Evolutionary conservation across 2,329 filamentous ascomycete genomes (phyloP).

Genomic region (Ampelomyces quisqualis): DNA sequence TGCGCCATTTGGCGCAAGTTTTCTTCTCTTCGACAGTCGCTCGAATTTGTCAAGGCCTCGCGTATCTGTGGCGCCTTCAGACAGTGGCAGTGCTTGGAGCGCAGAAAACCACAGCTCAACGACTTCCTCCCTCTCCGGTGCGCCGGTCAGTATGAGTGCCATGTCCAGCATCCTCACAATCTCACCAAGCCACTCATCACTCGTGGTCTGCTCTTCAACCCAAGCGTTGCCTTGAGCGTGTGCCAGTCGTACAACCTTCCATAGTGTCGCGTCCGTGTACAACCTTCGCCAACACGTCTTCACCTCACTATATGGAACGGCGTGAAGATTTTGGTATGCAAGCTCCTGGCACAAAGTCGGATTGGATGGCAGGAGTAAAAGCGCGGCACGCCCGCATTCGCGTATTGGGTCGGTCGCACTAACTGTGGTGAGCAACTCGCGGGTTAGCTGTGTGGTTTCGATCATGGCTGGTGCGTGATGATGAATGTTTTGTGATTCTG

Average conservation of each 20-base stretch:
- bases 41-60: neutral
- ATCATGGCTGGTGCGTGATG: conserved; percentile 21
- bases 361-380: conserved; percentile 39
- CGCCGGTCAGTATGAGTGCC: conserved; percentile 69
- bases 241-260: conserved; percentile 54
- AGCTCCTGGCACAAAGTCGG: conserved; percentile 58
- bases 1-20: conserved; percentile 5
- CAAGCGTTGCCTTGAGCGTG: conserved; percentile 13
- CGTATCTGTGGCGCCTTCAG: neutral
- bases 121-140: conserved; percentile 32
- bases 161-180: conserved; percentile 71
- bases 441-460: conserved; percentile 31
- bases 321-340: conserved; percentile 67
- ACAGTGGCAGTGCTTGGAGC: conserved; percentile 38
- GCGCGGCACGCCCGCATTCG: conserved; percentile 46
- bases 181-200: conserved; percentile 54
- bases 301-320: conserved; percentile 67
- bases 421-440: conserved; percentile 21
- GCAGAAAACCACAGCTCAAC: conserved; percentile 54
- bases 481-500: conserved; percentile 4
- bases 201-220: conserved; percentile 6
- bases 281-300: conserved; percentile 68
- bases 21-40: conserved; percentile 22
- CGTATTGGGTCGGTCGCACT: conserved; percentile 35
- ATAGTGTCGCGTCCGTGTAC: conserved; percentile 69